A percentile compares a stretch with the other conserved stretches of the same genome.
These are phyloP conservation scores for Orychophragmus violaceus DNA, from an alignment of 345 rosid genomes.

Conservation along the genomic window DNA sequence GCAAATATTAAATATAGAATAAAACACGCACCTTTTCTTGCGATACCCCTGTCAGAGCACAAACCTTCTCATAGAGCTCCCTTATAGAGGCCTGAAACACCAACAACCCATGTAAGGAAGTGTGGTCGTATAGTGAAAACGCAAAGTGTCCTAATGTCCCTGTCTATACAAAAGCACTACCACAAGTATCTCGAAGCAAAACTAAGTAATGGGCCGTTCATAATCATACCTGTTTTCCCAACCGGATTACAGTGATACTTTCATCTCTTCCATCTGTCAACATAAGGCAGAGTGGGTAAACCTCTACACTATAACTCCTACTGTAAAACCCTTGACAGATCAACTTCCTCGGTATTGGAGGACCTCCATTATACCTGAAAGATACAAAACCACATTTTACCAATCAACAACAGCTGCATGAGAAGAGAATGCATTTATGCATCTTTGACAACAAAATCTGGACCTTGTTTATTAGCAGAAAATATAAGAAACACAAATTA, in stretches of 20 bases:
- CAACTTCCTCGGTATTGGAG: conserved; percentile 77
- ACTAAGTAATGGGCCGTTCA: too few relatives aligned
- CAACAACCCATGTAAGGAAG: conserved; percentile 8
- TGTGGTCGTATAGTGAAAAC: neutral
- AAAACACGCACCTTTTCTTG: conserved; percentile 48
- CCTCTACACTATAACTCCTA: conserved; percentile 70
- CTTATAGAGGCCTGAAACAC: conserved; percentile 56
- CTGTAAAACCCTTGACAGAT: conserved; percentile 55
- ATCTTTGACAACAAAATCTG: neutral
- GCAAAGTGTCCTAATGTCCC: neutral
- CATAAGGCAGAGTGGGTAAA: conserved; percentile 70
- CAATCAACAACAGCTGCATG: neutral
- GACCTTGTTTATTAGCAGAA: neutral
- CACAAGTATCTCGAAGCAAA: neutral
- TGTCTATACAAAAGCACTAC: too few relatives aligned
- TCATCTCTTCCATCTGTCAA: conserved; percentile 66
- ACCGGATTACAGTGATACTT: conserved; percentile 37
- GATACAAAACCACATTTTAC: neutral
- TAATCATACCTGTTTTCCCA: conserved; percentile 91
- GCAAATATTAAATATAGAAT: neutral
- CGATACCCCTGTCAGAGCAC: conserved; percentile 46
- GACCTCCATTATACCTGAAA: conserved; percentile 81
- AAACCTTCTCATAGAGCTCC: conserved; percentile 69
- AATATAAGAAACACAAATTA: neutral
- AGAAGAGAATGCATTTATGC: neutral